A percentile compares a stretch with the other conserved stretches of the same genome.
phyloP scores from a whole-genome alignment of 257 asterid species.

The Buddleja alternifolia region DNA sequence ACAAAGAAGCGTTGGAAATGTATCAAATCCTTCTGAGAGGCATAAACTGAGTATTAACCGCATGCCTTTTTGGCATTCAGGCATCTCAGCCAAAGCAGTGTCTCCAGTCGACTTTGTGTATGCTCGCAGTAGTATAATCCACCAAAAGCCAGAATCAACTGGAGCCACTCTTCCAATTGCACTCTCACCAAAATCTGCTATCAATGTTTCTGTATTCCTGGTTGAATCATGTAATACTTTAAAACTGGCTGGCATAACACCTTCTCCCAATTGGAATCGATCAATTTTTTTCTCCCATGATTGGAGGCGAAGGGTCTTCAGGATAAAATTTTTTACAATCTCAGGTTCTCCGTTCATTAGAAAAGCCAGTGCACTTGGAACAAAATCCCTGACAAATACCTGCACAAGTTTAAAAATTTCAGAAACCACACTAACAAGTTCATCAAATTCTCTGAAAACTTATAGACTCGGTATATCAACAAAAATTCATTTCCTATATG shows the following conservation, averaged over 20 bases:
- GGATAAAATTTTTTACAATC: conserved; percentile 61
- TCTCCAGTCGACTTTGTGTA: conserved; percentile 78
- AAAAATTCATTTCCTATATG: neutral
- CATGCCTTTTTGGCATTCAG: conserved; percentile 80
- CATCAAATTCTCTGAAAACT: neutral
- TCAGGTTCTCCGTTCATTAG: conserved; percentile 75
- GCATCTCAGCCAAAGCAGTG: conserved; percentile 65
- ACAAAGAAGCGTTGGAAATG: conserved; percentile 83
- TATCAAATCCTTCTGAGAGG: conserved; percentile 76
- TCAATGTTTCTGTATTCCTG: conserved; percentile 62
- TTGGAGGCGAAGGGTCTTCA: conserved; percentile 78
- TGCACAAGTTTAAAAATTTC: conserved; percentile 27
- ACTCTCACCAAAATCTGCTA: conserved; percentile 81
- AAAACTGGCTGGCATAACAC: conserved; percentile 82
- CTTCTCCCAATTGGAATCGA: conserved; percentile 75
- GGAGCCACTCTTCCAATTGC: conserved; percentile 86
- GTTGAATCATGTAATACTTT: conserved; percentile 70
- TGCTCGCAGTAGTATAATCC: conserved; percentile 74
- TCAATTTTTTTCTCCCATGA: conserved; percentile 81
- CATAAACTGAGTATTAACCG: conserved; percentile 72
- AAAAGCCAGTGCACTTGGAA: conserved; percentile 76
- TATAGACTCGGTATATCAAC: too few relatives aligned
- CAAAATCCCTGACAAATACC: conserved; percentile 82
- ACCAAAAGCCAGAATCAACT: conserved; percentile 85
- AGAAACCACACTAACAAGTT: neutral